Evolutionary conservation across 2,329 filamentous ascomycete genomes (phyloP), one percentile per base, ranked within the genome.

Genomic region (Xylaria sp.): DNA sequence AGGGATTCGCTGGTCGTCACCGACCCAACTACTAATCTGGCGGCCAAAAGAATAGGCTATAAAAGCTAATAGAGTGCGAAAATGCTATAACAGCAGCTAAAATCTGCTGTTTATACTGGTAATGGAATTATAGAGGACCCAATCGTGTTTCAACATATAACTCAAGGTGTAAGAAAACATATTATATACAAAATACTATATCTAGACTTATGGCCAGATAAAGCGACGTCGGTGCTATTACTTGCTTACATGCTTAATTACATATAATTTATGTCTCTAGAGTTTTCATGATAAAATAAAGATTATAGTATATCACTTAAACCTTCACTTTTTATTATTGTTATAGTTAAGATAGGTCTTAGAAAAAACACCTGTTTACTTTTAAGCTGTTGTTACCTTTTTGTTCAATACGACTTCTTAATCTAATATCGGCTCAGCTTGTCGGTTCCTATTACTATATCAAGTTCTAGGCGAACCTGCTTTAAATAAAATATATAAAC

Each of bases 351-450:
- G 43, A 46, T 46, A 46, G 15, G 43, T 46, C 43, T 46, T 46
- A 46, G 43, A 46, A 46, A 46, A 46, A 46, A 46, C 46, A 48
- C n/a, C 46, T 48, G 18, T 23, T 48, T 23, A 7, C n/a, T 48
- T 23, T 23, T 23, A 23, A 23, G 46, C 46, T 48, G n/a, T 48
- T 48, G n/a, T 48, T 48, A n/a, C 46, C 46, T 48, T 48, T 46
- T 48, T 48, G 46, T 48, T 48, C 46, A 48, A 48, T 23, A 48
- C 46, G n/a, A 48, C 46, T 48, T 48, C 46, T 23, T 48, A 48
- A 48, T 23, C 46, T 23, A 48, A 18, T 46, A 46, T 46, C 18
- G n/a, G 46, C 8, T 48, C 46, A 48, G n/a, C 46, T 48, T 48
- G 46, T 48, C n/a, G 46, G 46, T 48, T 48, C 46, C n/a, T 23